Base-by-base conservation (phyloP, 2,329 filamentous ascomycete species). In the Alternaria metachromatica region DNA sequence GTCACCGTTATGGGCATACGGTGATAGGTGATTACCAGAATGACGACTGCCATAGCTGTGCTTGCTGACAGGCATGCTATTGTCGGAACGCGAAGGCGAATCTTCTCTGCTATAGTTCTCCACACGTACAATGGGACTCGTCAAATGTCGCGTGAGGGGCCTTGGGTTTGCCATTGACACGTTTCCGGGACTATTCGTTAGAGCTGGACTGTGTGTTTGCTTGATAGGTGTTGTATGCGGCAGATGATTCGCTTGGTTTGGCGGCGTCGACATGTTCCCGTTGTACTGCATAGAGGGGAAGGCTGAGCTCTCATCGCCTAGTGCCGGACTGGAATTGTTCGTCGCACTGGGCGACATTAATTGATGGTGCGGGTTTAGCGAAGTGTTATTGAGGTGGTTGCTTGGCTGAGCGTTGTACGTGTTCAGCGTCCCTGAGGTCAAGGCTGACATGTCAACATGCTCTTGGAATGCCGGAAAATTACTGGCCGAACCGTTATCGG, bases 91-190 rank as follows among this genome's bases (percentile, higher is more conserved):
- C 9, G 75, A 73, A 5, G 78, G 76, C 3, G 79, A 79, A 13
- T 77, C 78, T 51, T 76, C 74, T 58, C 76, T 69, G 48, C 76
- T 76, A 58, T 74, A 80, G 28, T 79, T 75, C 62, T 80, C 77
- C 9, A 81, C 74, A 18, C 77, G 72, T n/a, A 80, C 78, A 49
- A 80, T 79, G 15, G 79, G 79, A 63, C 79, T 80, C 15, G 76
- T 75, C 30, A 80, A 63, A 58, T 79, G 77, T n/a, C 70, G 60
- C 25, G 70, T 63, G 25, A 72, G 71, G 21, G 75, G 71, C 55
- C 75, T 73, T 20, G 71, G 66, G 28, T 77, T 74, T 11, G 64
- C 71, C 33, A 75, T 59, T n/a, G 68, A 67, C 48, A 62, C 59
- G n/a, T 71, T 73, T 30, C 74, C 71, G 25, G 79, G 76, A 46